Evolutionary conservation across 306 rosid species (phyloP).

Genomic region (Sophora flavescens): DNA sequence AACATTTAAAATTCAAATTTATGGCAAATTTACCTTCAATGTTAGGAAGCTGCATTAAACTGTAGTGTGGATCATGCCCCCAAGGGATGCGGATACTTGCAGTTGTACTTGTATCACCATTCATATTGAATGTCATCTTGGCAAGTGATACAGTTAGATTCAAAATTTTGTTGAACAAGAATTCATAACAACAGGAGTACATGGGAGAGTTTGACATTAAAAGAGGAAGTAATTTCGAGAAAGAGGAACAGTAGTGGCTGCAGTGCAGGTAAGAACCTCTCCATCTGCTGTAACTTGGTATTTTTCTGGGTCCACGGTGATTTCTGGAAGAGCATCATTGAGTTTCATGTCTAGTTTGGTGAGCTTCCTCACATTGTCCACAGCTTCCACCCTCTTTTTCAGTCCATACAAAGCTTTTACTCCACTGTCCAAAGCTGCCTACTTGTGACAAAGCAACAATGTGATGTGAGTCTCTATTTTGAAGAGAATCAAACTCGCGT

Average conservation of each 20-base stretch:
- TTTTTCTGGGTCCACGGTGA: slow-evolving; percentile 87
- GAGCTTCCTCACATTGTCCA: slow-evolving; percentile 70
- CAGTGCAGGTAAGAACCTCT: slow-evolving; percentile 71
- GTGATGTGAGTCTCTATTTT: slow-evolving; percentile 28
- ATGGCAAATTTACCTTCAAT: no score
- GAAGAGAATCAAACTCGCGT: slow-evolving; percentile 8
- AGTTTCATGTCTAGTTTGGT: slow-evolving; percentile 90
- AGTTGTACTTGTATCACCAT: not conserved
- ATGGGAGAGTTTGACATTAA: slow-evolving; percentile 35
- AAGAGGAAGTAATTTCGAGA: slow-evolving; percentile 89
- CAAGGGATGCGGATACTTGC: not conserved
- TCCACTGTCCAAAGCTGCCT: slow-evolving; percentile 67
- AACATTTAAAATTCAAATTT: slow-evolving; percentile 7
- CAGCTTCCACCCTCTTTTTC: slow-evolving; percentile 74
- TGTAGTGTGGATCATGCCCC: no score
- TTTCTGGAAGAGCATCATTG: slow-evolving; percentile 79
- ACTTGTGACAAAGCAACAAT: slow-evolving; percentile 39
- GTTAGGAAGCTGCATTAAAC: no score
- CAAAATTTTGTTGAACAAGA: not conserved
- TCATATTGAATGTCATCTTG: not conserved
- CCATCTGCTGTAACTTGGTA: slow-evolving; percentile 80
- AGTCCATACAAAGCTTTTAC: slow-evolving; percentile 75
- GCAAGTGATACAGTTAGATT: not conserved
- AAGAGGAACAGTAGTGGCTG: slow-evolving; percentile 76
- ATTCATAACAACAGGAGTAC: no score